Evolutionary conservation across 768 basidiomycete genomes (phyloP), one percentile per base, ranked within the genome.

Genomic region (Filobasidium wieringae): DNA sequence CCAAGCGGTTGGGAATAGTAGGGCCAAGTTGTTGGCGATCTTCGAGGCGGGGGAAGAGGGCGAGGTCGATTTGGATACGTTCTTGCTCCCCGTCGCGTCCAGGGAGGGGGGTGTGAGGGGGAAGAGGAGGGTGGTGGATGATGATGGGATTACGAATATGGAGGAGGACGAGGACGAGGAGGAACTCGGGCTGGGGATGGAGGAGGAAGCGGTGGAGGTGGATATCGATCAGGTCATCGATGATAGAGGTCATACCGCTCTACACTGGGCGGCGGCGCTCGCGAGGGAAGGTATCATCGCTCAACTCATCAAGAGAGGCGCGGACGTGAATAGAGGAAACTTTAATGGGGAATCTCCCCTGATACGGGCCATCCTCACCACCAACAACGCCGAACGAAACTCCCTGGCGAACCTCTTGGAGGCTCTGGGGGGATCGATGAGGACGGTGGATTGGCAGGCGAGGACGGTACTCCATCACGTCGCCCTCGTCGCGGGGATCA

Each of bases 291-390:
- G 79, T 26, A 82, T 80, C 32, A 80, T 88, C 17, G 80, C 82
- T 26, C 81, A 82, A 9, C 79, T 99, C 33, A 79, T 96, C 58
- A 75, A 76, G 1, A 77, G 79, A 45, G 90, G 91, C 30, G 89
- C 92, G 1, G 92, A 97, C 71, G 77, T 89, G 15, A 82, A 89
- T 65, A 81, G 89, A 7, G 95, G 95, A 1, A 97, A 97, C 74
- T 85, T 84, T 68, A 81, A 85, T 4, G 92, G 95, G 45, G 95
- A 99, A 73, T 97, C 93, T 0, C 85, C 95, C 1, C 81, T 99
- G 30, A 88, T 95, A 29, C 85, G 93, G 37, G 86, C 92, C 5
- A 85, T 88, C 58, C 80, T 97, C 58, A 84, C 92, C 8, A 90
- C 88, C 24, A 84, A 90, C 71, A 85, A 85, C 66, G 84, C 80